Evolutionary conservation across 1,139 yeast genomes (phyloP), one percentile per base, ranked within the genome.

Genomic region (Debaryomyces robertsiae): DNA sequence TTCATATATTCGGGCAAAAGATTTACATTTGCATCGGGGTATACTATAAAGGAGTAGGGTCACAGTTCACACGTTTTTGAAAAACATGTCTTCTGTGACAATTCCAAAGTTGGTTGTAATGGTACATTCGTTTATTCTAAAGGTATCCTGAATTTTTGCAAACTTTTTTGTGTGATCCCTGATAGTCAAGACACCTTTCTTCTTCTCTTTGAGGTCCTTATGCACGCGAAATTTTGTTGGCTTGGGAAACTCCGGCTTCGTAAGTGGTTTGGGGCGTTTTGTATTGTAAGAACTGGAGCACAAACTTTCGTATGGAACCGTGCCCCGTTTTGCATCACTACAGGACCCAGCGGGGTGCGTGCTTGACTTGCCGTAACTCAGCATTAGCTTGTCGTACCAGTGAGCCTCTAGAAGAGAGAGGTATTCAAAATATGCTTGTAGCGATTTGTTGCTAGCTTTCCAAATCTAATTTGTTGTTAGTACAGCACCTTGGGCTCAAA

Each of bases 401-500:
- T 30, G 25, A 46, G 53, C 52, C 53, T 50, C 67, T 45, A 50
- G 58, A 48, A 46, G 53, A 46, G 56, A 49, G 18, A 59, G 42
- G 36, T 56, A 58, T 25, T 47, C 51, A 39, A 49, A 59, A 37
- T 59, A 59, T 9, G 36, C 39, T 23, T 54, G 52, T 22, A 55
- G 48, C 2, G 42, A 34, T 4, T 32, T 29, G 19, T 42, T 41
- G n/a, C 52, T 44, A 9, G 32, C 43, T 31, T 48, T 52, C 64
- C 64, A 59, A 6, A 54, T 43, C 63, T 58, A 29, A n/a, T n/a
- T n/a, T 6, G 39, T 35, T 3, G 46, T 44, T 48, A 47, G 49
- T 49, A 37, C 28, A 7, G 6, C 10, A 7, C 7, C 7, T 19
- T 6, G 7, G 22, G 22, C 7, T 19, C 7, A 7, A 19, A 6